Evolutionary conservation across 805 yeast species (phyloP), one percentile per base, ranked within the genome.

Genomic region (Metschnikowia drakensbergensis): DNA sequence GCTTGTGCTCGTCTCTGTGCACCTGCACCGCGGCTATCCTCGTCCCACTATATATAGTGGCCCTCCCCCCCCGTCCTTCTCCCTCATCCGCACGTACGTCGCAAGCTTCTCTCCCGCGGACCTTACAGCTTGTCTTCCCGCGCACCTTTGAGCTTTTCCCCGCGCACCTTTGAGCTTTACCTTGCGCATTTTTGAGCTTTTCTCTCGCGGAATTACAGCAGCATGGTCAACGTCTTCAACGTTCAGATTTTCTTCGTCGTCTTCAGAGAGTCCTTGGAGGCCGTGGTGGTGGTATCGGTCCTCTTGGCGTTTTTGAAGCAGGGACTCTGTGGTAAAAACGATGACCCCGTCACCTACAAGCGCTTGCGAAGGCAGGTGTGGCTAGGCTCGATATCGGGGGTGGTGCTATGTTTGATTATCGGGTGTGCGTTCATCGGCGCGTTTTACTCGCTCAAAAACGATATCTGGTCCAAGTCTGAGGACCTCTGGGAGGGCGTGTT

Each of bases 401-500:
- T 92, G 30, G 54, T 86, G 27, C 68, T 88, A 45, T 92, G 97
- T 86, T 60, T 92, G 41, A 76, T 81, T 48, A 73, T 92, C 54
- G 98, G 98, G 67, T 85, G 87, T 71, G 96, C 89, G 47, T 91
- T 92, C 71, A 91, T 92, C 65, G 98, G 96, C 68, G 90, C 90
- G 25, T 92, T 88, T 72, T 92, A 92, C 67, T 71, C 86, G 37
- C 75, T 86, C 45, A 83, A 85, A 54, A 80, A 80, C 46, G 95
- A 92, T 77, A 80, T 91, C 56, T 92, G 96, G 88, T 76, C 92
- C 45, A 64, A 67, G 7, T 82, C 96, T 23, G 98, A 92, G 68
- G 97, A 92, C 67, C 67, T 91, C 48, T 92, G 98, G 98, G 98
- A 92, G 79, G 98, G 97, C 73, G 76, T 88, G 49, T 90, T 92